Evolutionary conservation across 257 asterid species (phyloP).

Genomic region (Datura wrightii): DNA sequence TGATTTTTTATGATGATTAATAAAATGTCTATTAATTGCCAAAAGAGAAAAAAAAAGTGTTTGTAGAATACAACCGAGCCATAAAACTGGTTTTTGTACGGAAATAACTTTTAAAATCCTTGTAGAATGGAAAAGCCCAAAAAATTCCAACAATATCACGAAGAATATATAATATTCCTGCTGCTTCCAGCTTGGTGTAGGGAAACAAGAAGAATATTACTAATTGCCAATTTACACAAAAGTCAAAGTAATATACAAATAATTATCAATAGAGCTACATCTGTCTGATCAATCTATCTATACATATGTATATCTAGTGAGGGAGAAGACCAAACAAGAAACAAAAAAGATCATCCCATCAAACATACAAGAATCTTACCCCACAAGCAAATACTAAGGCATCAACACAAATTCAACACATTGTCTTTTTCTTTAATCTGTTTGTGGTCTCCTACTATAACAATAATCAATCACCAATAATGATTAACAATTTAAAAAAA

Average conservation of each 20-base stretch:
- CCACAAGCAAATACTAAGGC: constrained; percentile 22
- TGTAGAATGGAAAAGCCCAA: not conserved
- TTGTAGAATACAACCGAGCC: not conserved
- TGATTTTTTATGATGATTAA: too few relatives aligned
- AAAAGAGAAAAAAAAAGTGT: too few relatives aligned
- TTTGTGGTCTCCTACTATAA: not conserved
- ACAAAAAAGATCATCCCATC: not conserved
- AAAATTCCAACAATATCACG: not conserved
- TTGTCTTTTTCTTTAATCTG: not conserved
- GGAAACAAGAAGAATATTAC: not conserved
- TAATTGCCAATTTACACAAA: not conserved
- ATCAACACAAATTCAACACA: not conserved
- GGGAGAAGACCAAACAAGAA: not conserved
- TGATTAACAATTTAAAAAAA: constrained; percentile 42
- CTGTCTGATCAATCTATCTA: not conserved
- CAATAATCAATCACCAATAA: not conserved
- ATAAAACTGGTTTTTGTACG: too few relatives aligned
- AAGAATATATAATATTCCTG: not conserved
- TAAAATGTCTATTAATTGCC: too few relatives aligned
- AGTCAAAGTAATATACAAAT: constrained; percentile 21
- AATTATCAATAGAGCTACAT: not conserved
- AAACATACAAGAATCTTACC: constrained; percentile 1
- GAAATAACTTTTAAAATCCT: too few relatives aligned
- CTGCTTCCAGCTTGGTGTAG: not conserved
- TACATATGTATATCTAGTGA: not conserved